Base-by-base conservation (phyloP, 495 filamentous ascomycete species). In the Aspergillus sparsus region DNA sequence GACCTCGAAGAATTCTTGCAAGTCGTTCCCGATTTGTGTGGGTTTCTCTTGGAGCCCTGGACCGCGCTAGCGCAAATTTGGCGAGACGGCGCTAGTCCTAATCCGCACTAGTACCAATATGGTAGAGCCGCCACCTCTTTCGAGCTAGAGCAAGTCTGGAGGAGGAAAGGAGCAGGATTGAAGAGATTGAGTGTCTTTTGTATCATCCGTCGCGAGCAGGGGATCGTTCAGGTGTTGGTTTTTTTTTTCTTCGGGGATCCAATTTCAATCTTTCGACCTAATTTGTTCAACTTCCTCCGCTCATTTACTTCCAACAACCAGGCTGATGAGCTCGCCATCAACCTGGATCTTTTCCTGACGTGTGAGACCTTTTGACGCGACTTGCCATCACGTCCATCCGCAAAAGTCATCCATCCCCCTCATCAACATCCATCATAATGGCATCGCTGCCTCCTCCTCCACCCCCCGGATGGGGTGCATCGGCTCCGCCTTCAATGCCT, bases 381-480 rank as follows among this genome's bases (percentile, higher is more conserved):
- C 76, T 71, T 57, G 60, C 45, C 33, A 70, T 65, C 58, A 71
- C 68, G 62, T 69, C 67, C 65, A 68, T 27, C 50, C 51, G 66
- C 60, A 64, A 72, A 69, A 72, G 66, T 66, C 62, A 62, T 57
- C 36, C 21, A 27, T 46, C 32, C 15, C 18, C 58, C 53, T 51
- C 62, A 68, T 68, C 68, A 65, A 66, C 61, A 49, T 64, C 75
- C 74, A 81, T 66, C 62, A 66, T 39, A 35, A 96, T 96, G 92
- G 88, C 90, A 61, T 91, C 85, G 64, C 72, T 88, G 63, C 86
- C 86, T 64, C 83, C 82, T 66, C 90, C 90, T 57, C 89, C 91
- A 57, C 90, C 91, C 42, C 89, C 90, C 33, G 89, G 88, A 68
- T 87, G 85, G 84, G 77, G 77, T 58, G 86, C 87, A 60, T 81